A percentile compares a stretch with the other conserved stretches of the same genome.
Evolutionary conservation across 768 basidiomycete species (phyloP).

Genomic region (Psilocybe cubensis): DNA sequence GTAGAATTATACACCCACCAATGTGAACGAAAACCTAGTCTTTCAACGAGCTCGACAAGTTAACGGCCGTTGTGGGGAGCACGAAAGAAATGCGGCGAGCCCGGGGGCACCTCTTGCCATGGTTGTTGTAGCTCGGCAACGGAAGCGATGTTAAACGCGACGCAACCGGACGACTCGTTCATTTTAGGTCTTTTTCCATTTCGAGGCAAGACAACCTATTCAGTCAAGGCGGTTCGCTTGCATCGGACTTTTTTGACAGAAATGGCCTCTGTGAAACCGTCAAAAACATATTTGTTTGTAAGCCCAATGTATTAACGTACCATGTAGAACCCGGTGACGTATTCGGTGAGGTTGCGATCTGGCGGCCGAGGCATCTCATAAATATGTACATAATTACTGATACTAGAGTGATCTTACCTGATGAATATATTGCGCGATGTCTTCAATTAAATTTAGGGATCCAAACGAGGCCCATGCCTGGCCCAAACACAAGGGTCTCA

Average conservation of each 20-base stretch:
- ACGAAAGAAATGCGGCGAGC: too few species aligned
- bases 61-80: too few species aligned
- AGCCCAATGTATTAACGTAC: neutral
- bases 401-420: neutral
- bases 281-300: neutral
- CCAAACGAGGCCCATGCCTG: too few species aligned
- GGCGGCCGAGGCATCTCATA: neutral
- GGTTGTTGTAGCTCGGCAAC: too few species aligned
- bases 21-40: too few species aligned
- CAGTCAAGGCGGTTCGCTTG: neutral
- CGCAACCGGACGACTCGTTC: too few species aligned
- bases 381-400: neutral
- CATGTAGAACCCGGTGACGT: neutral
- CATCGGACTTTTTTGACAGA: neutral
- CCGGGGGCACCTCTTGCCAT: too few species aligned
- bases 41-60: too few species aligned
- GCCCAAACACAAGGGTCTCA: too few species aligned
- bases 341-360: neutral
- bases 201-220: neutral
- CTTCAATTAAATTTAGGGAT: too few species aligned
- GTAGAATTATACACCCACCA: too few species aligned
- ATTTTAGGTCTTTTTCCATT: neutral
- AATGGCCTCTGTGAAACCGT: neutral
- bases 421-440: neutral
- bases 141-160: too few species aligned